Evolutionary conservation across 306 rosid species (phyloP).

Genomic region (Sophora flavescens): DNA sequence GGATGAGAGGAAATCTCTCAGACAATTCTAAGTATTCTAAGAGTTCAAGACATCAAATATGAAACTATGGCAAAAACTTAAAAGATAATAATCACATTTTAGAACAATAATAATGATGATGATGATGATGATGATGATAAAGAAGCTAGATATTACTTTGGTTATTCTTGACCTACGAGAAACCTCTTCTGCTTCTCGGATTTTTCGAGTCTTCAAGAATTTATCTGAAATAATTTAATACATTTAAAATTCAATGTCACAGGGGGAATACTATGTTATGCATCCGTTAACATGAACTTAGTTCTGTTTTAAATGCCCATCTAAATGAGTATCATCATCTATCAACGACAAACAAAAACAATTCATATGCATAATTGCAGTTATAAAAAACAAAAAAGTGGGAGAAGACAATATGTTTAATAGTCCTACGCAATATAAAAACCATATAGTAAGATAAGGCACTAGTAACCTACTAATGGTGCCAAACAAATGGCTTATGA

Average conservation of each 20-base stretch:
- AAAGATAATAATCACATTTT: neutral
- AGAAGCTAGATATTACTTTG: conserved; percentile 56
- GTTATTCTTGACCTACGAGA: conserved; percentile 82
- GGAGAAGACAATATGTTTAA: conserved; percentile 9
- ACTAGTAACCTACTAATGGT: neutral
- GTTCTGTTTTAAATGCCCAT: conserved; percentile 14
- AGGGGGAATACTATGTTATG: neutral
- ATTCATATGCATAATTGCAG: neutral
- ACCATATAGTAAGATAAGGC: neutral
- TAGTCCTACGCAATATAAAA: neutral
- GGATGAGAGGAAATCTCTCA: neutral
- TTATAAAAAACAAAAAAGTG: neutral
- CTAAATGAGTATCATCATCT: neutral
- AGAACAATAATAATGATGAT: neutral
- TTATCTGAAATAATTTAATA: conserved; percentile 62
- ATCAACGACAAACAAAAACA: conserved; percentile 22
- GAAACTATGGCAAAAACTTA: neutral
- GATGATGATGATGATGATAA: neutral
- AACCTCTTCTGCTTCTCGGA: conserved; percentile 88
- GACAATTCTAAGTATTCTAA: neutral
- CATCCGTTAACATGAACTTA: neutral
- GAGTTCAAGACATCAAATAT: neutral
- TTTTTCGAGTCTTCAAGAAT: conserved; percentile 75
- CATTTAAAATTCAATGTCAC: neutral
- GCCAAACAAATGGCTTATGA: neutral